phyloP scores from a whole-genome alignment of 495 filamentous ascomycete genomes.

The Penicillium coprophilum region DNA sequence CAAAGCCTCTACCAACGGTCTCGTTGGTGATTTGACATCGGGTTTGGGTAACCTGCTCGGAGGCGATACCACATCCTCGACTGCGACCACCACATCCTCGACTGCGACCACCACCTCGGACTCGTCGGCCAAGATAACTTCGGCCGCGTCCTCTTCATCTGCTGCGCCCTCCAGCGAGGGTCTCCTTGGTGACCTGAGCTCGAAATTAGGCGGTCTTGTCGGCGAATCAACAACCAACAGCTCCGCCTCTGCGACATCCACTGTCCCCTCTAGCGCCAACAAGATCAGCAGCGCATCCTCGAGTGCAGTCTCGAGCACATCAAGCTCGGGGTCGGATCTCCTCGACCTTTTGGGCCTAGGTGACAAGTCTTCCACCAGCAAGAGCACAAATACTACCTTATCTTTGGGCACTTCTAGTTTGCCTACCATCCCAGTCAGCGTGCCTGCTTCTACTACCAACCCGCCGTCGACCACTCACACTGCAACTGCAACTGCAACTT shows the following conservation, averaged over 20 bases:
- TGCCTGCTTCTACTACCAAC: constrained; percentile 24
- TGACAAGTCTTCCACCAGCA: constrained; percentile 10
- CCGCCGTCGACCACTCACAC: constrained; percentile 17
- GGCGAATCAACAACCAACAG: constrained; percentile 13
- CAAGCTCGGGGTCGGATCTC: constrained; percentile 10
- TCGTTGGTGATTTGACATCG: constrained; percentile 4
- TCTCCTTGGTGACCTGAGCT: constrained; percentile 1
- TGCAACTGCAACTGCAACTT: constrained; percentile 11
- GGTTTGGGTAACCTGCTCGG: background rate
- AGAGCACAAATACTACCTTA: constrained; percentile 9
- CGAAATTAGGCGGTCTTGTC: background rate
- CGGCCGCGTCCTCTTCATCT: constrained; percentile 16
- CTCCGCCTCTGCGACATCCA: constrained; percentile 5
- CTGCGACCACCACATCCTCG: background rate
- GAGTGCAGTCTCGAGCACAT: background rate
- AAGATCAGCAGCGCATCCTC: constrained; percentile 1
- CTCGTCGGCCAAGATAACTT: constrained; percentile 1
- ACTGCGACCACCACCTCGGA: background rate
- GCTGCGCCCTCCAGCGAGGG: constrained; percentile 4
- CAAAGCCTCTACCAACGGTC: background rate
- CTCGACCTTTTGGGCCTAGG: constrained; percentile 6
- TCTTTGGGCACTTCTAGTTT: constrained; percentile 6
- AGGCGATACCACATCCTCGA: constrained; percentile 1
- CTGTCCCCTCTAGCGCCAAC: constrained; percentile 7
- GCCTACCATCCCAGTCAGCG: constrained; percentile 30